Evolutionary conservation across 2,329 filamentous ascomycete species (phyloP).

Genomic region (Phaeosphaeria sp.): DNA sequence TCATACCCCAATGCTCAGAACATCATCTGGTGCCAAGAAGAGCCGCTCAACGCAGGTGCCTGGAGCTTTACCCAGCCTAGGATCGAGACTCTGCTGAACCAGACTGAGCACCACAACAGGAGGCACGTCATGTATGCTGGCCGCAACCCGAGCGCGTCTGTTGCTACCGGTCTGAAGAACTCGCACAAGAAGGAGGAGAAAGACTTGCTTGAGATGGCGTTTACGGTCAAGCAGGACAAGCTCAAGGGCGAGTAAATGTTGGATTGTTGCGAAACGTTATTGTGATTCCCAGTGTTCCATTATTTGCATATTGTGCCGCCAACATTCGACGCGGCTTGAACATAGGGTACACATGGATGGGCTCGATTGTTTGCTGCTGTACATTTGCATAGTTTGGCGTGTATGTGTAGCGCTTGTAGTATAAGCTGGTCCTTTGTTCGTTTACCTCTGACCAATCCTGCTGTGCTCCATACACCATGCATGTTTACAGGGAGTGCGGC

Average conservation of each 20-base stretch:
- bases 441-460: not conserved
- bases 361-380: conserved; percentile 23
- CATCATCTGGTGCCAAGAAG: conserved; percentile 96
- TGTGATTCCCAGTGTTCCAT: conserved; percentile 4
- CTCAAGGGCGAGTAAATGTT: conserved; percentile 66
- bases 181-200: conserved; percentile 92
- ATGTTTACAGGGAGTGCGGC: no score
- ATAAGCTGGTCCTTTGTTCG: conserved; percentile 28
- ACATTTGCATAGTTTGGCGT: conserved; percentile 36
- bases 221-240: conserved; percentile 68
- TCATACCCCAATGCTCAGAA: conserved; percentile 96
- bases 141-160: conserved; percentile 88
- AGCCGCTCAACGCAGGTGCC: conserved; percentile 94
- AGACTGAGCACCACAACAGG: conserved; percentile 89
- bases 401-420: conserved; percentile 41
- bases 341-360: conserved; percentile 9
- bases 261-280: not conserved
- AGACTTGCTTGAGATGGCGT: conserved; percentile 74
- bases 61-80: conserved; percentile 98
- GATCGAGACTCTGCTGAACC: conserved; percentile 93
- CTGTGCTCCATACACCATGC: not conserved
- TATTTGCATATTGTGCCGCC: conserved; percentile 2
- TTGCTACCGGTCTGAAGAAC: conserved; percentile 90
- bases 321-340: conserved; percentile 3
- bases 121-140: conserved; percentile 98